These are phyloP conservation scores for Ceratobasidium theobromae DNA, from an alignment of 1,284 basidiomycete genomes.

Conservation along the genomic window DNA sequence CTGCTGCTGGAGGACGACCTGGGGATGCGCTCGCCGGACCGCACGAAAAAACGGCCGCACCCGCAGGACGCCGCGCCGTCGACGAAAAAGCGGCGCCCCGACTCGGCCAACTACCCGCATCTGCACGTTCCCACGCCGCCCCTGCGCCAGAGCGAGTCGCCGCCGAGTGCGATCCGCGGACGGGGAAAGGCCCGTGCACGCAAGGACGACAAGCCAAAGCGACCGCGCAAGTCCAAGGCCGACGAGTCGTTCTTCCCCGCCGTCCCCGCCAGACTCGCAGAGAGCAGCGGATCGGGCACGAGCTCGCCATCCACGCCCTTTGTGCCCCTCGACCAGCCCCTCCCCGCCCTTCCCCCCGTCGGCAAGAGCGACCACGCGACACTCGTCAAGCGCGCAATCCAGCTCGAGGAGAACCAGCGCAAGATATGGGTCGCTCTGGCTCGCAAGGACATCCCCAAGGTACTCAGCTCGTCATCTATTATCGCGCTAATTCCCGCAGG, in stretches of 20 bases:
- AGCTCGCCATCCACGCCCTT: slow-evolving; percentile 21
- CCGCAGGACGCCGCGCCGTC: background rate
- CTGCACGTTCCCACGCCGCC: slow-evolving; percentile 9
- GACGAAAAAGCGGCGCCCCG: slow-evolving; percentile 6
- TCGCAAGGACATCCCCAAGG: slow-evolving; percentile 78
- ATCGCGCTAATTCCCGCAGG: slow-evolving; percentile 50
- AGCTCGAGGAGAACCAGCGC: slow-evolving; percentile 78
- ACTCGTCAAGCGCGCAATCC: slow-evolving; percentile 63
- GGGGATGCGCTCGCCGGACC: slow-evolving; percentile 26
- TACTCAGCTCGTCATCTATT: slow-evolving; percentile 40
- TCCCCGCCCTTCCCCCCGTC: slow-evolving; percentile 6
- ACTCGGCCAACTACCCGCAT: slow-evolving; percentile 12
- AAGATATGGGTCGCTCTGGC: slow-evolving; percentile 88
- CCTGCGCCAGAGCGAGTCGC: background rate
- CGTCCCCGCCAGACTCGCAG: background rate
- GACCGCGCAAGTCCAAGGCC: slow-evolving; percentile 5
- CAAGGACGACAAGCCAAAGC: slow-evolving; percentile 18
- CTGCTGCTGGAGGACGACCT: slow-evolving; percentile 29
- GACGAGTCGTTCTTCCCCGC: slow-evolving; percentile 3
- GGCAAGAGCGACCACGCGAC: slow-evolving; percentile 26
- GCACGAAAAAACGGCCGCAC: slow-evolving; percentile 17
- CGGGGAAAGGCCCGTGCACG: slow-evolving; percentile 6
- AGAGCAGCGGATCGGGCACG: background rate
- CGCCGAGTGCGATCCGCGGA: background rate
- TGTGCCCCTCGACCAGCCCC: slow-evolving; percentile 1